Evolutionary conservation across 192 early-diverging fungal genomes (phyloP), one percentile per base, ranked within the genome.

Genomic region (Entomortierella chlamydospora): DNA sequence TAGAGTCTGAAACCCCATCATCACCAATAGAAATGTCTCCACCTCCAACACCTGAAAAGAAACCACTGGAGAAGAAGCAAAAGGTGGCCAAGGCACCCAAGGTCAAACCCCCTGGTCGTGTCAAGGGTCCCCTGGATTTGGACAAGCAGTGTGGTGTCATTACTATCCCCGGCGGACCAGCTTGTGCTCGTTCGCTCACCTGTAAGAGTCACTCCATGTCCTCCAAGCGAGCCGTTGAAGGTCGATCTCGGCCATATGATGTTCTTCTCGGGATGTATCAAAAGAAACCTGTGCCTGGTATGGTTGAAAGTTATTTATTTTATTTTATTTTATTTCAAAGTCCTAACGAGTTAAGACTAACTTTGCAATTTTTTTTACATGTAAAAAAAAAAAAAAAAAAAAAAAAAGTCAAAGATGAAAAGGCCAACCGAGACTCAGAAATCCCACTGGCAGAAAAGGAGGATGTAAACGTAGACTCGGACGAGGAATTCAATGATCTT

Each of bases 121-220:
- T 85, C 29, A 90, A 91, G 65, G 89, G 84, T 25, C 93, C 95
- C 42, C 70, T 98, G 70, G 95, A 98, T 68, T 72, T 96, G 69
- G 96, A 98, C 79, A 92, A 89, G 60, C 94, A 97, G 63, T 98
- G 97, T 70, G 97, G 95, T 64, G 95, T 97, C 18, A 57, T 89
- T 29, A 57, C 73, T 37, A 71, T 83, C 26, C 88, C 90, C 1
- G 89, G 86, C 37, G 86, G 85, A 15, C 57, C 78, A 50, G 87
- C 87, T 0, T 98, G 97, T 81, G 85, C 90, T 51, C 92, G 97
- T 47, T 95, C 95, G 49, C 87, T 98, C 17, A 98, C 95, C 30
- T 98, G 97, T 85, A 98, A 98, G 74, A 96, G 94, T 6, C 97
- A 98, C 64, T 91, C 93, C 31, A 95, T 98, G 87, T 91, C 90